Evolutionary conservation across 2,329 filamentous ascomycete genomes (phyloP).

Genomic region (Lasiodiplodia hormozganensis): DNA sequence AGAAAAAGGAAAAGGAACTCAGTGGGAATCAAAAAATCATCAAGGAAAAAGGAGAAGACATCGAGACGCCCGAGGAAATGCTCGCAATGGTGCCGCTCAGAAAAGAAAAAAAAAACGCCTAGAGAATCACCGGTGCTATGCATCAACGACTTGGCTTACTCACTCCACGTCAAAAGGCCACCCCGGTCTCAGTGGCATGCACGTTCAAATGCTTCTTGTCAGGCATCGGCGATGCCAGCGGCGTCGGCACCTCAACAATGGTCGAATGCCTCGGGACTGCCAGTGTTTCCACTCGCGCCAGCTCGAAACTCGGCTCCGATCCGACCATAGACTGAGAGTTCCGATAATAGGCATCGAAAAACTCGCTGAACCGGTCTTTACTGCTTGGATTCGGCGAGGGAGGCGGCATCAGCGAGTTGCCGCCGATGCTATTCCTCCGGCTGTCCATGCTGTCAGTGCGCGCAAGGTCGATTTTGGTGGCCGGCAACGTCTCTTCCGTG

Average conservation of each 20-base stretch:
- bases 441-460: slow-evolving; percentile 15
- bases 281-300: slow-evolving; percentile 33
- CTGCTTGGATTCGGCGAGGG: slow-evolving; percentile 33
- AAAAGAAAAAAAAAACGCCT: slow-evolving; percentile 4
- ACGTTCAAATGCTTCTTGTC: not conserved
- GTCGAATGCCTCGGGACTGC: slow-evolving; percentile 35
- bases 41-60: not conserved
- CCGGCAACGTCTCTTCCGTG: slow-evolving; percentile 1
- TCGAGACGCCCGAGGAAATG: not conserved
- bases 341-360: slow-evolving; percentile 49
- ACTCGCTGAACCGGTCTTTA: slow-evolving; percentile 41
- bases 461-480: not conserved
- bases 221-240: slow-evolving; percentile 24
- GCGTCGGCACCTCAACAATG: slow-evolving; percentile 41
- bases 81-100: not conserved
- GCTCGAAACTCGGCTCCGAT: slow-evolving; percentile 29
- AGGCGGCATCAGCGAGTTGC: slow-evolving; percentile 9
- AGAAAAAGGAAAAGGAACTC: not conserved
- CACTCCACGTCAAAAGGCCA: not conserved
- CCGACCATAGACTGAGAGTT: slow-evolving; percentile 35
- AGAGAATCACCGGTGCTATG: slow-evolving; percentile 18
- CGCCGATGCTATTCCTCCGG: slow-evolving; percentile 3
- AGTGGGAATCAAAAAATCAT: slow-evolving; percentile 17
- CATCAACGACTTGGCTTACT: slow-evolving; percentile 7
- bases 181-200: not conserved